Percentiles rank a stretch among this genome's conserved stretches.
phyloP scores from a whole-genome alignment of 805 yeast species.

The Kluyveromyces dobzhanskii region DNA sequence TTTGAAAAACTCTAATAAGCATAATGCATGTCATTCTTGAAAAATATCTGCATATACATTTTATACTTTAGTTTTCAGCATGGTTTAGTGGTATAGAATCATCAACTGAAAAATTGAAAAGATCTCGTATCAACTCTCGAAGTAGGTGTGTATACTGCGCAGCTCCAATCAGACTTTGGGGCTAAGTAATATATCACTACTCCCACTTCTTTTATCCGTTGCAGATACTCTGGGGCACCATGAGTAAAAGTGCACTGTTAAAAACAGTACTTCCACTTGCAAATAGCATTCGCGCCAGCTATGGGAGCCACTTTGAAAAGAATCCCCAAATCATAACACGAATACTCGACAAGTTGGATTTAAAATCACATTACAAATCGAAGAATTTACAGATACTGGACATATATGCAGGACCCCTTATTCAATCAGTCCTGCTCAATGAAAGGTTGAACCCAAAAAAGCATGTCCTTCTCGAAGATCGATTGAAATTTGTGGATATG shows the following conservation, averaged over 20 bases:
- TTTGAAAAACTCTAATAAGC: too few species aligned
- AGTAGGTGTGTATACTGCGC: too few species aligned
- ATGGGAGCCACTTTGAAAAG: slow-evolving; percentile 2
- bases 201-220: too few species aligned
- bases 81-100: too few species aligned
- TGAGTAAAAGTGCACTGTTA: not conserved
- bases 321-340: slow-evolving; percentile 10
- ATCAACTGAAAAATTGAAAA: too few species aligned
- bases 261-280: not conserved
- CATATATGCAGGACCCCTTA: slow-evolving; percentile 49
- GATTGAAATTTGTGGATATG: slow-evolving; percentile 24
- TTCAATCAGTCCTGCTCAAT: slow-evolving; percentile 56
- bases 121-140: too few species aligned
- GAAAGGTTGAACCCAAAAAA: slow-evolving; percentile 50
- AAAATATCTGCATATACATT: too few species aligned
- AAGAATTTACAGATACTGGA: slow-evolving; percentile 47
- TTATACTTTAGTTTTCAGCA: too few species aligned
- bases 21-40: too few species aligned
- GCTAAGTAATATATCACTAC: too few species aligned
- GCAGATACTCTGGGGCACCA: not conserved
- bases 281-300: not conserved
- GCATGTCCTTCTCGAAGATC: slow-evolving; percentile 55
- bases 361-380: slow-evolving; percentile 29
- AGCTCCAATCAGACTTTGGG: too few species aligned
- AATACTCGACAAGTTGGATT: slow-evolving; percentile 41